Evolutionary conservation across 257 asterid genomes (phyloP).

Genomic region (Solanum etuberosum): DNA sequence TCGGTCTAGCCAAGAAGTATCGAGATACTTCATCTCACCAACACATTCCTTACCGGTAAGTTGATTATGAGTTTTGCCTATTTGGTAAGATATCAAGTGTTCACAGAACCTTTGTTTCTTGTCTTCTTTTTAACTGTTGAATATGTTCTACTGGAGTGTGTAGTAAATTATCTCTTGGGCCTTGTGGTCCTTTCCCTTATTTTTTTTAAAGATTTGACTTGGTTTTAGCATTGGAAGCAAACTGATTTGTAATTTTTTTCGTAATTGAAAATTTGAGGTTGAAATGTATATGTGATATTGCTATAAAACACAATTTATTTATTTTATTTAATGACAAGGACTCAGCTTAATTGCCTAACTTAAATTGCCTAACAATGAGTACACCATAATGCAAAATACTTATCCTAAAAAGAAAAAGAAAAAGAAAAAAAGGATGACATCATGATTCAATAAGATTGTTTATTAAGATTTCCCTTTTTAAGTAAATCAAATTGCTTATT

Average conservation of each 20-base stretch:
- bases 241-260: background rate
- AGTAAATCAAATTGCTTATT: background rate
- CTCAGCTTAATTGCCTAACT: background rate
- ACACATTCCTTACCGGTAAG: constrained; percentile 94
- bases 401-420: background rate
- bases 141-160: background rate
- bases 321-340: too few relatives aligned
- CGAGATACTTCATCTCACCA: constrained; percentile 74
- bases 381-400: background rate
- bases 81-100: background rate
- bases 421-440: background rate
- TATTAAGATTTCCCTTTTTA: background rate
- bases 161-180: background rate
- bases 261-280: background rate
- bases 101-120: background rate
- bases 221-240: background rate
- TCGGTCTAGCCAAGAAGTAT: constrained; percentile 95
- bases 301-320: background rate
- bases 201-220: background rate
- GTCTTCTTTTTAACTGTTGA: background rate
- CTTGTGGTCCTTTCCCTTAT: background rate
- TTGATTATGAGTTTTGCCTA: background rate
- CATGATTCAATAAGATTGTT: background rate
- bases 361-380: background rate
- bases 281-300: background rate